Percentiles rank a stretch among this genome's conserved stretches.
Conservation (phyloP, 2,329 filamentous ascomycete genomes). For the Nigrospora sphaerica region DNA sequence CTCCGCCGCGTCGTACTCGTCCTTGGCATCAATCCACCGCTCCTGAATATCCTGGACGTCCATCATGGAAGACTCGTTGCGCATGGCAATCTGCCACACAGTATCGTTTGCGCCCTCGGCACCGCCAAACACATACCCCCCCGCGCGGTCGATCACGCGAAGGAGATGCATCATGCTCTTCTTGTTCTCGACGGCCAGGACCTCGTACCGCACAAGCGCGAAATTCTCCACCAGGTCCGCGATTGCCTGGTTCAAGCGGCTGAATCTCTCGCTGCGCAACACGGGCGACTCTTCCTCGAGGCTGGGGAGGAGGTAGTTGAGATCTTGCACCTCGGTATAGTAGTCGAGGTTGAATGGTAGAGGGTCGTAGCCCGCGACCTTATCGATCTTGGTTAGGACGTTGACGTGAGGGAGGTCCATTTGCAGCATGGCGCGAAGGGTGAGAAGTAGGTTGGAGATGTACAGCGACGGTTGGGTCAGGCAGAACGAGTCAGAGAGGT, state of each 20-base stretch:
- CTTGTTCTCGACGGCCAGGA: slow-evolving; percentile 92
- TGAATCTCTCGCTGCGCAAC: slow-evolving; percentile 67
- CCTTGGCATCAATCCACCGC: slow-evolving; percentile 87
- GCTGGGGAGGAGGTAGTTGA: slow-evolving; percentile 74
- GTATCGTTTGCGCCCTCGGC: slow-evolving; percentile 91
- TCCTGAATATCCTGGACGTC: slow-evolving; percentile 90
- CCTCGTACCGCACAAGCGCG: slow-evolving; percentile 84
- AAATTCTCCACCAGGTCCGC: slow-evolving; percentile 84
- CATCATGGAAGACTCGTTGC: slow-evolving; percentile 65
- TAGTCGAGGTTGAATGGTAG: slow-evolving; percentile 94
- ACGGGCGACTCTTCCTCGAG: slow-evolving; percentile 72
- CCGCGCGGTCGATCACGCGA: slow-evolving; percentile 81
- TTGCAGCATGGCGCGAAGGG: slow-evolving; percentile 93
- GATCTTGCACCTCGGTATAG: slow-evolving; percentile 94
- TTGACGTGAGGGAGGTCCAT: slow-evolving; percentile 96
- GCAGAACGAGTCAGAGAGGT: slow-evolving; percentile 90
- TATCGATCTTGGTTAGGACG: slow-evolving; percentile 96
- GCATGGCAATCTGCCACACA: slow-evolving; percentile 95
- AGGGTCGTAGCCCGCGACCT: slow-evolving; percentile 74
- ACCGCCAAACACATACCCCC: slow-evolving; percentile 86
- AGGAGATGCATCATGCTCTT: slow-evolving; percentile 92
- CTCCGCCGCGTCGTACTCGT: slow-evolving; percentile 79
- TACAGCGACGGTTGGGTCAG: slow-evolving; percentile 91
- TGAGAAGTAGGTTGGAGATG: slow-evolving; percentile 87
- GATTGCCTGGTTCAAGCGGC: slow-evolving; percentile 78